Evolutionary conservation across 345 rosid species (phyloP), one percentile per base, ranked within the genome.

Genomic region (Moricandia moricandioides): DNA sequence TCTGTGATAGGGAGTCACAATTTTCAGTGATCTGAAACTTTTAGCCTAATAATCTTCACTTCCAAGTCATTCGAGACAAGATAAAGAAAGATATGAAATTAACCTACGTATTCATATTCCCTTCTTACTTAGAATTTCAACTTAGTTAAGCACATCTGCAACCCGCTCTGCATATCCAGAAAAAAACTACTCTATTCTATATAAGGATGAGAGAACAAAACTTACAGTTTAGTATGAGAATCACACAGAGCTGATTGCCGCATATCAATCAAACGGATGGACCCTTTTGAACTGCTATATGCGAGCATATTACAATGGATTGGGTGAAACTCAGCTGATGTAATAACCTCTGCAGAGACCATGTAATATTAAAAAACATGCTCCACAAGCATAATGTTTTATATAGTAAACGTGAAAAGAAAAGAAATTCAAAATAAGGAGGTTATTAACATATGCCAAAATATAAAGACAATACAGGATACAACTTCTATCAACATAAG

Each of bases 261-360:
- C 87, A 96, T 84, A 84, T 96, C 99, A 84, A 96, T 85, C 65
- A 96, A 93, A 72, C 99, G 91, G 81, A 96, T 88, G 78, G 97
- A 96, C 82, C 99, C 99, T 81, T 90, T 96, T 56, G 99, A 96
- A 83, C 99, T 96, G 89, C 99, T 92, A 81, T 96, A 96, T 56
- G 97, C 99, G 81, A 96, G 85, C 78, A 60, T 86, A 79, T 96
- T 92, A 80, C 99, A 96, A 71, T 92, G 98, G 64, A 82, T 84
- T 72, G 99, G 99, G 77, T 96, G 99, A 79, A 96, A 92, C 79
- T 96, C 98, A 26, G 99, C 99, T 61, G 98, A 96, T 68, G 99
- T 96, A 74, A 96, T 92, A 78, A 96, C 99, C 96, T 96, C 99
- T 96, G 95, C 86, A 72, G 71, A 51, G 57, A 83, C 58, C 62